These are phyloP conservation scores for Acanthamoeba culbertsoni DNA, from an alignment of 208 protist genomes.

Conservation along the genomic window DNA sequence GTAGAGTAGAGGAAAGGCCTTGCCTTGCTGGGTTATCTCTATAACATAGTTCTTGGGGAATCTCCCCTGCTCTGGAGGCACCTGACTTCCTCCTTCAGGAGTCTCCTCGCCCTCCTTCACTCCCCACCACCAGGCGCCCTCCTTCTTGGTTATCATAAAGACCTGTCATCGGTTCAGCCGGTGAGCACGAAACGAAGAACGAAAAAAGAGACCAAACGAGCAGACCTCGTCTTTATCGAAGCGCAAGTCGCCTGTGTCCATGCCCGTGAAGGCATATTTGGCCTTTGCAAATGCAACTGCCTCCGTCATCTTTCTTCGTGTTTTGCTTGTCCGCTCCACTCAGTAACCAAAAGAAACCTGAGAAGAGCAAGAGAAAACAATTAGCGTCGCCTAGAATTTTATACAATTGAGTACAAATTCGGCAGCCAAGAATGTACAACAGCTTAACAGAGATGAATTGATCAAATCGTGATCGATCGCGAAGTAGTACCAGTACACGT, in stretches of 20 bases:
- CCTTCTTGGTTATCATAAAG: background rate
- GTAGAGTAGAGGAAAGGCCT: too few relatives aligned
- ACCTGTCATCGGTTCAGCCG: background rate
- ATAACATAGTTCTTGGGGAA: constrained; percentile 27
- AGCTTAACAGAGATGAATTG: too few relatives aligned
- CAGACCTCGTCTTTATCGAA: constrained; percentile 5
- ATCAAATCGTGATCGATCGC: too few relatives aligned
- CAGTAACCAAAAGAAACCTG: too few relatives aligned
- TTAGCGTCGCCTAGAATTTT: too few relatives aligned
- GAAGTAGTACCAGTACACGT: too few relatives aligned
- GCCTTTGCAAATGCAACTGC: background rate
- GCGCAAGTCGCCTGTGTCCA: background rate
- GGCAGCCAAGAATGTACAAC: too few relatives aligned
- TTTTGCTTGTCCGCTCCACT: background rate
- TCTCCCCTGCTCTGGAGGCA: background rate
- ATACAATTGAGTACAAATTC: too few relatives aligned
- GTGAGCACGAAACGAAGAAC: background rate
- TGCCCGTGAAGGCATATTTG: constrained; percentile 24
- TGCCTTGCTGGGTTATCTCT: background rate
- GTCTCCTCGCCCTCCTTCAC: background rate
- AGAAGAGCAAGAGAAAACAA: too few relatives aligned
- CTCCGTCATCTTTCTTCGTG: background rate
- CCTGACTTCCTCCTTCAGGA: background rate
- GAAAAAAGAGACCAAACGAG: background rate
- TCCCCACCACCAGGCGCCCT: constrained; percentile 11